Evolutionary conservation across 179 eudicot genomes (phyloP), one percentile per base, ranked within the genome.

Genomic region (Amaranthus tricolor): DNA sequence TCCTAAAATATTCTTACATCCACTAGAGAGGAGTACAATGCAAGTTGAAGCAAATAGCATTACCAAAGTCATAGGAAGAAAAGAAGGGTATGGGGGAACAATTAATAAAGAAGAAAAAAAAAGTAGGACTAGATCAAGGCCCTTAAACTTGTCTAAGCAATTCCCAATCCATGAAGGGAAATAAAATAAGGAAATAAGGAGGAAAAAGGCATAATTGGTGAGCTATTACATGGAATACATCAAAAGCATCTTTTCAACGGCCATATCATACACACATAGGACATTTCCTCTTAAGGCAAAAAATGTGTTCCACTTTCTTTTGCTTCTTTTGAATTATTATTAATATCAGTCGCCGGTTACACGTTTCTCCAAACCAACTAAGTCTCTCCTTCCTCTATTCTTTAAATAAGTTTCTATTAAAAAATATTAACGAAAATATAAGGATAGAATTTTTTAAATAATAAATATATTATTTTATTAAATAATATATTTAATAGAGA

Each of bases 211-310:
- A 64, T 64, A 5, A 64, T 64, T 64, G 68, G 68, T 43, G 7
- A 51, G 6, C 44, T 43, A 48, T 19, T 47, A 31, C 40, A 31
- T 31, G 40, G 40, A 31, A 4, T 5, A 67, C 17, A 67, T 19
- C 58, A 67, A 65, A 65, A 9, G 43, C 51, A 21, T 54, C 73
- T 69, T 69, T 52, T 54, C 9, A 51, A 51, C 40, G 72, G 59
- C 69, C 53, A 9, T 9, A 65, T 47, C 21, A 8, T 24, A 12
- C 56, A n/a, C 62, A 54, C 73, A 52, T 69, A 69, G 73, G 62
- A 69, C 73, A 54, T 69, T 69, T 69, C 73, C 73, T 31, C 62
- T 69, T 69, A 54, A 69, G 73, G 73, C 49, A 69, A 54, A 69
- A 54, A 31, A 14, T 19, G 55, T 48, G 40, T 48, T 47, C 50